Evolutionary conservation across 148 eudicot genomes (phyloP).

Genomic region (Linanthus parryae): DNA sequence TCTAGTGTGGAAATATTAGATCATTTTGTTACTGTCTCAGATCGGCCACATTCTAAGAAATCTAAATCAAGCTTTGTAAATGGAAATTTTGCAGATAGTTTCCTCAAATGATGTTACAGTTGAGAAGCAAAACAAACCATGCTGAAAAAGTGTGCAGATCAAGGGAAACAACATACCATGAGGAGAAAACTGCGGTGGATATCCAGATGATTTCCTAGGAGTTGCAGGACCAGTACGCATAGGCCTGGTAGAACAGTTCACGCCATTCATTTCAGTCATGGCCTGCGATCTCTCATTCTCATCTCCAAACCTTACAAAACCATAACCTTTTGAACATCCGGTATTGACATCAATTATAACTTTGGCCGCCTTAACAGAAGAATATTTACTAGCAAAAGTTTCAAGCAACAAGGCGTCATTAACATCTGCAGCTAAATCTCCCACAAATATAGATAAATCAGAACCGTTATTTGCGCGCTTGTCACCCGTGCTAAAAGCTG

Average conservation of each 20-base stretch:
- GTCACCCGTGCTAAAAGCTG: conserved; percentile 89
- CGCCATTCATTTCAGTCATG: conserved; percentile 94
- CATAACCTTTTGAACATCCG: conserved; percentile 93
- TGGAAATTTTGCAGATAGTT: too few species aligned
- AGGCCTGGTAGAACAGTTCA: conserved; percentile 79
- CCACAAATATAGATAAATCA: conserved; percentile 92
- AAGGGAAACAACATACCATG: too few species aligned
- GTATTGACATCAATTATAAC: conserved; percentile 90
- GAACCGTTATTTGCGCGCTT: conserved; percentile 77
- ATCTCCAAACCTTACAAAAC: conserved; percentile 97
- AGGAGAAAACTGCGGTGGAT: conserved; percentile 55
- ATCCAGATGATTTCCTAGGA: conserved; percentile 80
- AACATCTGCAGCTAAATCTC: conserved; percentile 96
- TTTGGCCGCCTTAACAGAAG: conserved; percentile 95
- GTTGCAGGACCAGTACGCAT: conserved; percentile 97
- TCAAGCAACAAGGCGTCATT: conserved; percentile 72
- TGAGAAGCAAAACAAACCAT: too few species aligned
- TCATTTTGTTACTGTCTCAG: too few species aligned
- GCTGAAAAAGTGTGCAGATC: too few species aligned
- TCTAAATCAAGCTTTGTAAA: too few species aligned
- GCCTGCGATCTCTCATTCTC: conserved; percentile 81
- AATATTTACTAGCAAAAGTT: conserved; percentile 69
- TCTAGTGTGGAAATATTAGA: too few species aligned
- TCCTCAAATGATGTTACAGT: too few species aligned
- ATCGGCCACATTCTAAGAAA: too few species aligned